Evolutionary conservation across 805 yeast genomes (phyloP).

Genomic region (Metschnikowia peoriensis): DNA sequence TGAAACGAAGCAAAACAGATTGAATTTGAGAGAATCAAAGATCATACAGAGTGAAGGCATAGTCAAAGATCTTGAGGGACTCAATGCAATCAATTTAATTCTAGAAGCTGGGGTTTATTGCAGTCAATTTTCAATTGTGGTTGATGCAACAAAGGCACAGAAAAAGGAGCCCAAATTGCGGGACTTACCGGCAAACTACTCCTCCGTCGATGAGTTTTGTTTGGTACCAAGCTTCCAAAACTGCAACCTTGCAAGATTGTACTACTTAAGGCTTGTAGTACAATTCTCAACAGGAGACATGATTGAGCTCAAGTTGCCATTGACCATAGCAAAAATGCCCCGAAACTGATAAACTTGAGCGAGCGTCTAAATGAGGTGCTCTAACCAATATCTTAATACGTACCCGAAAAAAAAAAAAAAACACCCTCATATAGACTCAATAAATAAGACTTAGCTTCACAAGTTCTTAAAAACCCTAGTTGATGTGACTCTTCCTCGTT

Average conservation of each 20-base stretch:
- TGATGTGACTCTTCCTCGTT: not conserved
- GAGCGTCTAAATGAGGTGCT: not conserved
- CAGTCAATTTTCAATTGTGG: conserved; percentile 22
- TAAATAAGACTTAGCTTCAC: too few relatives aligned
- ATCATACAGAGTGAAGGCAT: conserved; percentile 23
- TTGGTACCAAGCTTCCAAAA: conserved; percentile 41
- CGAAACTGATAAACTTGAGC: not conserved
- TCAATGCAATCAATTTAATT: conserved; percentile 4
- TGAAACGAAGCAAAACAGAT: conserved; percentile 26
- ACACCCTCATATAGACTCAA: too few relatives aligned
- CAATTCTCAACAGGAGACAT: conserved; percentile 22
- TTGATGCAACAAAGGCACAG: conserved; percentile 29
- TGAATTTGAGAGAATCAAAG: conserved; percentile 22
- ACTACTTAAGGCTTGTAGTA: conserved; percentile 29
- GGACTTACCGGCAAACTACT: conserved; percentile 9
- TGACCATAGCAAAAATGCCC: conserved; percentile 25
- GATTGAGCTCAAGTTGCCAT: conserved; percentile 30
- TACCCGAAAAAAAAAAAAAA: too few relatives aligned
- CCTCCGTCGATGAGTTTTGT: conserved; percentile 26
- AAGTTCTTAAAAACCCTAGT: too few relatives aligned
- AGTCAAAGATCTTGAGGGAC: conserved; percentile 9
- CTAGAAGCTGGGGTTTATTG: conserved; percentile 14
- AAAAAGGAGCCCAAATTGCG: conserved; percentile 13
- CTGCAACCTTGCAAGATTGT: conserved; percentile 34
- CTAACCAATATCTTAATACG: too few relatives aligned